Evolutionary conservation across 257 asterid species (phyloP).

Genomic region (Cordia subcordata): DNA sequence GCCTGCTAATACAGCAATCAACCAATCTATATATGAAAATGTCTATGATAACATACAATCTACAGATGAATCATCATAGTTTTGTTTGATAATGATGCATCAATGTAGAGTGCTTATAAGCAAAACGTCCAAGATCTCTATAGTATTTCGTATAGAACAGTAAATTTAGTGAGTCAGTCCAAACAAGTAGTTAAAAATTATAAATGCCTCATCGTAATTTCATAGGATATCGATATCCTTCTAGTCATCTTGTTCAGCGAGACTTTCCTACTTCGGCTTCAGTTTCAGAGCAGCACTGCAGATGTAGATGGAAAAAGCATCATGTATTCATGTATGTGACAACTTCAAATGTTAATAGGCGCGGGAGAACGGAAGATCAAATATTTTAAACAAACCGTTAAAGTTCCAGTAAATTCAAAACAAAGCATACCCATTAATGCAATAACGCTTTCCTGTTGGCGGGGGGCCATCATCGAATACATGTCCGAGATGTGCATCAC

Average conservation of each 20-base stretch:
- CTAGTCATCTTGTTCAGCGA: background rate
- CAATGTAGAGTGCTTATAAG: no score
- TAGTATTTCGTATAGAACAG: no score
- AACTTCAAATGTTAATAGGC: no score
- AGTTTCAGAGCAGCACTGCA: slow-evolving; percentile 70
- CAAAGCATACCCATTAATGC: slow-evolving; percentile 73
- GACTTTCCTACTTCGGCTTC: slow-evolving; percentile 36
- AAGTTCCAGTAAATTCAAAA: background rate
- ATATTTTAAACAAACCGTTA: background rate
- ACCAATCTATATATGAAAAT: no score
- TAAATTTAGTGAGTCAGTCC: no score
- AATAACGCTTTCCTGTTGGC: slow-evolving; percentile 84
- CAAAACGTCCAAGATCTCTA: no score
- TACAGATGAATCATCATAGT: no score
- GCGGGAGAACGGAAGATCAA: background rate
- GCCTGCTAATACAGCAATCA: no score
- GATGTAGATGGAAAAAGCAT: background rate
- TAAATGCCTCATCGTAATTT: background rate
- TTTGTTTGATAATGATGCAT: no score
- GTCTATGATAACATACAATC: no score
- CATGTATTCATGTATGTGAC: no score
- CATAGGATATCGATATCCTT: background rate
- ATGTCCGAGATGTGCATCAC: slow-evolving; percentile 97
- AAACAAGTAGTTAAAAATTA: no score
- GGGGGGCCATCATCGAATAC: slow-evolving; percentile 86